A percentile compares a stretch with the other conserved stretches of the same genome.
Conservation (phyloP, 345 rosid genomes). For the Ceriops tagal region DNA sequence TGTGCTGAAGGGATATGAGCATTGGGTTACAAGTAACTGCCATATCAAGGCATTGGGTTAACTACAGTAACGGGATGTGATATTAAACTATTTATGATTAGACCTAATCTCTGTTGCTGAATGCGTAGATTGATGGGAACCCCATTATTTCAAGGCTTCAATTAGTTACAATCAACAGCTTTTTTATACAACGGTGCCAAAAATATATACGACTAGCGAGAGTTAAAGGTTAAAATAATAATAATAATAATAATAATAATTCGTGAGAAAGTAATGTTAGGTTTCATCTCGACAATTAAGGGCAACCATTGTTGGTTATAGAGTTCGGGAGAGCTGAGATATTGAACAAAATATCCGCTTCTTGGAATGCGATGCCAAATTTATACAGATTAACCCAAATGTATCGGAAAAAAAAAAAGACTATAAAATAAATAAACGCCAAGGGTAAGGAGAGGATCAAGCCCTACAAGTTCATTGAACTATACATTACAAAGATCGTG, state of each 20-base stretch:
- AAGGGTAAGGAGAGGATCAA: neutral
- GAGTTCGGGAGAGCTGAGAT: neutral
- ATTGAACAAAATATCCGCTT: too few species aligned
- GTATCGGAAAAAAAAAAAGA: too few species aligned
- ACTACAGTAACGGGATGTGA: neutral
- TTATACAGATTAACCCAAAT: too few species aligned
- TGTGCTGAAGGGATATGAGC: neutral
- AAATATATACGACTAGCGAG: neutral
- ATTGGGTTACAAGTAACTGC: constrained; percentile 15
- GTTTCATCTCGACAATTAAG: neutral
- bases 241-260: neutral
- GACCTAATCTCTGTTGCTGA: neutral
- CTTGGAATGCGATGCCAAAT: too few species aligned
- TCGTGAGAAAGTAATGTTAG: neutral
- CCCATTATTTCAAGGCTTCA: too few species aligned
- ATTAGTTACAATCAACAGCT: too few species aligned
- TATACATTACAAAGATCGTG: constrained; percentile 3
- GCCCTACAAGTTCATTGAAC: constrained; percentile 30
- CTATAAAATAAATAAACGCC: neutral
- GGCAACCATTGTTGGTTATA: neutral
- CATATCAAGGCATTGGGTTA: neutral
- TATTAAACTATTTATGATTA: neutral
- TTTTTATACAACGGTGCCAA: too few species aligned
- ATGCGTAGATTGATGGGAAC: neutral
- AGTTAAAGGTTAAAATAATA: neutral